Evolutionary conservation across 2,329 filamentous ascomycete genomes (phyloP).

Genomic region (Zymoseptoria ardabiliae): DNA sequence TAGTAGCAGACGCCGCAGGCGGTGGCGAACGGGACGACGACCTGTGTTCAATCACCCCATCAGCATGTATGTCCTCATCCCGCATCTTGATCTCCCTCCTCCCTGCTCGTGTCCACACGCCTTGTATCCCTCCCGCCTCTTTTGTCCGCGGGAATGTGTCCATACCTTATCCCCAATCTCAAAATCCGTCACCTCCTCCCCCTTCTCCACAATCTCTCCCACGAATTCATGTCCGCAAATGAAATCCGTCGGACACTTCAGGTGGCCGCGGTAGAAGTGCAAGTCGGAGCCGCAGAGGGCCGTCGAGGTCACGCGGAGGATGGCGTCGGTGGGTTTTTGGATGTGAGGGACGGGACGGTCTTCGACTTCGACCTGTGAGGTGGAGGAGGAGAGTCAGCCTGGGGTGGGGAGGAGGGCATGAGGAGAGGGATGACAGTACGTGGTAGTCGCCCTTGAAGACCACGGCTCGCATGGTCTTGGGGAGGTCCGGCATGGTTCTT

Average conservation of each 20-base stretch:
- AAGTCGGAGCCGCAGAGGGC: constrained; percentile 86
- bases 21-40: constrained; percentile 77
- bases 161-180: constrained; percentile 56
- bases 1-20: constrained; percentile 79
- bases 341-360: constrained; percentile 72
- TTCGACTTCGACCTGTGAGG: constrained; percentile 55
- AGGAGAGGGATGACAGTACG: constrained; percentile 21
- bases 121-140: neutral
- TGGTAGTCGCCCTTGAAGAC: constrained; percentile 74
- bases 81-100: neutral
- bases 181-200: constrained; percentile 60
- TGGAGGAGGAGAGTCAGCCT: neutral
- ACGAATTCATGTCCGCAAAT: constrained; percentile 78
- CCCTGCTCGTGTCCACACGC: neutral
- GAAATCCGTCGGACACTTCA: constrained; percentile 58
- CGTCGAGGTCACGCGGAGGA: constrained; percentile 75
- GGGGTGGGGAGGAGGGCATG: neutral
- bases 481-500: neutral
- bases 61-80: too few species aligned
- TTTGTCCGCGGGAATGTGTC: neutral
- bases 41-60: too few species aligned
- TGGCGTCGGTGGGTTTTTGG: constrained; percentile 63
- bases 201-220: constrained; percentile 62
- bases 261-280: constrained; percentile 77
- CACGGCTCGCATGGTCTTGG: constrained; percentile 72